phyloP scores from a whole-genome alignment of 257 asterid genomes.

The Petunia axillaris region DNA sequence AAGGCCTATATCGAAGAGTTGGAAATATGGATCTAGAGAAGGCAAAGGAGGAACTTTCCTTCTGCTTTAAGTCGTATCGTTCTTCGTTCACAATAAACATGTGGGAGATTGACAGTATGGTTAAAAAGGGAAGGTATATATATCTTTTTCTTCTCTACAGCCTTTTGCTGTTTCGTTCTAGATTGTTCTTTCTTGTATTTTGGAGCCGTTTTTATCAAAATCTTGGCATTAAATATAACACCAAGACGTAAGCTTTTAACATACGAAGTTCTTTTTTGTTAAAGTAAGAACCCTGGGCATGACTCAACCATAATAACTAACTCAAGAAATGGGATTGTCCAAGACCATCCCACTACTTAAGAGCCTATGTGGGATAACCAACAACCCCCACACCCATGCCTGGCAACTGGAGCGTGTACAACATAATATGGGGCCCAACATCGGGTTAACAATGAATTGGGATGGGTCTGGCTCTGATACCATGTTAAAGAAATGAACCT shows the following conservation, averaged over 20 bases:
- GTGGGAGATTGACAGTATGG: slow-evolving; percentile 99
- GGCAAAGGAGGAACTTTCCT: slow-evolving; percentile 97
- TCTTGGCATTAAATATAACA: slow-evolving; percentile 13
- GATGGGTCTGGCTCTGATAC: no score
- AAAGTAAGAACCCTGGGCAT: no score
- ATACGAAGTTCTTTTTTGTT: not conserved
- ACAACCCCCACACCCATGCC: no score
- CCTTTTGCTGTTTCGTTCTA: slow-evolving; percentile 25
- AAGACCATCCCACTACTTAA: no score
- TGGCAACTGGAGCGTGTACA: no score
- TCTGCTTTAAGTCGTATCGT: slow-evolving; percentile 94
- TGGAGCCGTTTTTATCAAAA: not conserved
- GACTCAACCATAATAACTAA: no score
- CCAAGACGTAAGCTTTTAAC: slow-evolving; percentile 6
- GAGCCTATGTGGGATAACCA: no score
- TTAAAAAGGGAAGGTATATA: slow-evolving; percentile 87
- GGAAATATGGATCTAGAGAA: slow-evolving; percentile 75
- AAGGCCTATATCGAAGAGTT: slow-evolving; percentile 83
- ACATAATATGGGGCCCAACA: no score
- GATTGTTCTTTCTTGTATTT: slow-evolving; percentile 20
- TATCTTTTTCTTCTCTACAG: slow-evolving; percentile 19
- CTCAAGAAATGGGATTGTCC: no score
- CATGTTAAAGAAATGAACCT: no score
- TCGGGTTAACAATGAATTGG: no score
- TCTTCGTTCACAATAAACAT: slow-evolving; percentile 91